Conservation (phyloP, 2,329 filamentous ascomycete species). For the Verticillium zaregamsianum region DNA sequence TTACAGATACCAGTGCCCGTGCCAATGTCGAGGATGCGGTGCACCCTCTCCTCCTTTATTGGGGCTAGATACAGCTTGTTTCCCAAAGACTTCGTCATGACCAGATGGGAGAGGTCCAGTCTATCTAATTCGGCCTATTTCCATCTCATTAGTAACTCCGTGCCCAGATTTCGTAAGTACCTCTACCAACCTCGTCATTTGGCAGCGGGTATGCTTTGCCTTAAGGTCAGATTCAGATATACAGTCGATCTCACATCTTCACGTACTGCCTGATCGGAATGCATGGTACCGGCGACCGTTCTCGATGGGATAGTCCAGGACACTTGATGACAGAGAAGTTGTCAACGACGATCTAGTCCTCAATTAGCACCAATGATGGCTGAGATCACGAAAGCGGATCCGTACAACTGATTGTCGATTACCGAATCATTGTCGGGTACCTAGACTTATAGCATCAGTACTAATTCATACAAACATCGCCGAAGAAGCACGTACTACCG, state of each 20-base stretch:
- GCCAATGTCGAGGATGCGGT: constrained; percentile 40
- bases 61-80: constrained; percentile 14
- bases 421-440: too few relatives aligned
- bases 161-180: background rate
- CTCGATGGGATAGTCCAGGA: background rate
- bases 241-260: background rate
- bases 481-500: too few relatives aligned
- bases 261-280: constrained; percentile 1
- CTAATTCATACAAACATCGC: too few relatives aligned
- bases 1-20: constrained; percentile 48
- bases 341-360: too few relatives aligned
- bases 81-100: constrained; percentile 19
- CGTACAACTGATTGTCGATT: too few relatives aligned
- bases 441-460: too few relatives aligned
- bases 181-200: constrained; percentile 9
- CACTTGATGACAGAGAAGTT: background rate
- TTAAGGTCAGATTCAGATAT: background rate
- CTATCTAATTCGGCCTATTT: too few relatives aligned
- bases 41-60: background rate
- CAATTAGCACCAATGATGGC: too few relatives aligned
- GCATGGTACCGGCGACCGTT: constrained; percentile 1
- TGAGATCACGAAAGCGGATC: too few relatives aligned
- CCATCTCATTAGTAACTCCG: background rate
- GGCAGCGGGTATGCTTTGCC: constrained; percentile 3
- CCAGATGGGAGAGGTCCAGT: constrained; percentile 21